Percentiles rank a stretch among this genome's conserved stretches.
Evolutionary conservation across 768 basidiomycete species (phyloP).

Genomic region (Amanita pallidorosea): DNA sequence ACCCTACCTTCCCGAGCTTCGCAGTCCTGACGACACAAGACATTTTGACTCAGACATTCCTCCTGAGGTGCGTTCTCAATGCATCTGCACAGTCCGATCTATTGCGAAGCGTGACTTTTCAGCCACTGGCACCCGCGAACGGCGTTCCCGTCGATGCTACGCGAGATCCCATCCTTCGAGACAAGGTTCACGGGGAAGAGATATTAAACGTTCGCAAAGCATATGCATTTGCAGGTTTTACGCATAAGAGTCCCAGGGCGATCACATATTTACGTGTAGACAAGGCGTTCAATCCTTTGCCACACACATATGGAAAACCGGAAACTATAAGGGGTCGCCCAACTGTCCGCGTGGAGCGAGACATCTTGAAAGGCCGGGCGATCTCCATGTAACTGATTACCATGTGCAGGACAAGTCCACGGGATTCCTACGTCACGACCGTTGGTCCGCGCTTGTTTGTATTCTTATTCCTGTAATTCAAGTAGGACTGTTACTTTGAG

Average conservation of each 20-base stretch:
- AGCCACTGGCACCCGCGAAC: constrained; percentile 86
- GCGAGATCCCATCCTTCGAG: constrained; percentile 78
- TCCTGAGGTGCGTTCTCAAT: constrained; percentile 54
- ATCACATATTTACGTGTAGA: constrained; percentile 71
- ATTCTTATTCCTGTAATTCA: constrained; percentile 2
- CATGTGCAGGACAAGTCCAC: constrained; percentile 8
- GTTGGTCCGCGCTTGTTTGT: constrained; percentile 2
- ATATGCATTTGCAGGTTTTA: constrained; percentile 84
- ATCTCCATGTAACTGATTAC: constrained; percentile 60
- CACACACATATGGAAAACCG: constrained; percentile 37
- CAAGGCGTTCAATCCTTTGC: constrained; percentile 52
- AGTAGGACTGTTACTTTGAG: neutral
- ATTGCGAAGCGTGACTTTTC: constrained; percentile 24
- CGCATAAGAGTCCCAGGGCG: constrained; percentile 78
- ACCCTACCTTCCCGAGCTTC: constrained; percentile 84
- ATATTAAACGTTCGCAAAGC: constrained; percentile 88
- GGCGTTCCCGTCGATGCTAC: constrained; percentile 78
- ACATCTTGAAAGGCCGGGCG: constrained; percentile 63
- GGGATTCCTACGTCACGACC: neutral
- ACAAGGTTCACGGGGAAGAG: constrained; percentile 77
- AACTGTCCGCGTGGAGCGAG: constrained; percentile 48
- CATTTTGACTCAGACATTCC: constrained; percentile 97
- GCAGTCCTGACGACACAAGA: constrained; percentile 74
- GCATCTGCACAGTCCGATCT: constrained; percentile 10
- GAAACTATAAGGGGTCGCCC: constrained; percentile 54